Evolutionary conservation across 2,329 filamentous ascomycete genomes (phyloP).

Genomic region (Neofusicoccum laricinum): DNA sequence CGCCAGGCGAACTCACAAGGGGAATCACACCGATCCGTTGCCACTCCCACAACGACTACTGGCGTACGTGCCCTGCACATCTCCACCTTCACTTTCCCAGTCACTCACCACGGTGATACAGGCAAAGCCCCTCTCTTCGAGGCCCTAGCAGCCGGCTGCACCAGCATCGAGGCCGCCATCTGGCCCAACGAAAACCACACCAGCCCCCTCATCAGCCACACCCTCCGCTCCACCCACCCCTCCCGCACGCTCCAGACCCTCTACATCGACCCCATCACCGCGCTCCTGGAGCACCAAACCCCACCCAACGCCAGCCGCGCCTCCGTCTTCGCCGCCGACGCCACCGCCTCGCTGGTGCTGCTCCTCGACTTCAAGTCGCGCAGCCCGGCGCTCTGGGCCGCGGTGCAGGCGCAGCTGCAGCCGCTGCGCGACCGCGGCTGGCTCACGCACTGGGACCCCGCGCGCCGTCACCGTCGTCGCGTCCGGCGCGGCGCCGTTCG

Average conservation of each 20-base stretch:
- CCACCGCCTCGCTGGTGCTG: too few species aligned
- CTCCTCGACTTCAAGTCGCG: conserved; percentile 44
- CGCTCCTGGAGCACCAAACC: too few species aligned
- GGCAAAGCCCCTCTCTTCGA: conserved; percentile 49
- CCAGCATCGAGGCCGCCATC: conserved; percentile 57
- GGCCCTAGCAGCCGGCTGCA: conserved; percentile 53
- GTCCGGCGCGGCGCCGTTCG: conserved; percentile 53
- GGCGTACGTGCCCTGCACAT: conserved; percentile 36
- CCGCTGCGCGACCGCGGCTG: conserved; percentile 49
- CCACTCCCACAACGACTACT: conserved; percentile 61
- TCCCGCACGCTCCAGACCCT: too few species aligned
- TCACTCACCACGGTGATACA: too few species aligned
- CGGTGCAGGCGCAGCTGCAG: conserved; percentile 39
- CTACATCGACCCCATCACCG: too few species aligned
- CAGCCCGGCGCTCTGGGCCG: conserved; percentile 34
- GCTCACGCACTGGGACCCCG: conserved; percentile 47
- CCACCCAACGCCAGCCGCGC: too few species aligned
- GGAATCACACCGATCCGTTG: conserved; percentile 27
- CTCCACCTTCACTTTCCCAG: too few species aligned
- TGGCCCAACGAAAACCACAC: conserved; percentile 34
- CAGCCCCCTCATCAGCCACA: conserved; percentile 45
- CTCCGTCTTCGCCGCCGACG: too few species aligned
- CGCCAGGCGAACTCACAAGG: too few species aligned
- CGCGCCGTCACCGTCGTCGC: conserved; percentile 53
- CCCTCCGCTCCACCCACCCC: conserved; percentile 42